These are phyloP conservation scores for Aspergillus sp. DNA, from an alignment of 2,329 filamentous ascomycete genomes.

Conservation along the genomic window DNA sequence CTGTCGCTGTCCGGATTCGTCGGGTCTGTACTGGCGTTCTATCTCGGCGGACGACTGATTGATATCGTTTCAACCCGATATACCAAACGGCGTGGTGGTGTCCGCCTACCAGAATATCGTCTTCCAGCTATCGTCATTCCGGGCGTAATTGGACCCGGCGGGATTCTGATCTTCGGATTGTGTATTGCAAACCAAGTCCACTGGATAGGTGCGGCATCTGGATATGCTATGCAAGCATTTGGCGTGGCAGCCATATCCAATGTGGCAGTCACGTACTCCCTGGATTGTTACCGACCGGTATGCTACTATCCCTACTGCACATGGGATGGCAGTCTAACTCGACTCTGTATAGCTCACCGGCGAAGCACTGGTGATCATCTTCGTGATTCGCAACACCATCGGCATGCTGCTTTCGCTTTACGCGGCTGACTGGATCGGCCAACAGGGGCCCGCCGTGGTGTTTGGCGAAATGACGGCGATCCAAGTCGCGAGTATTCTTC, in stretches of 20 bases:
- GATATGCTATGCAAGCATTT: constrained; percentile 27
- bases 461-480: constrained; percentile 28
- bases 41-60: constrained; percentile 25
- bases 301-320: not conserved
- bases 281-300: constrained; percentile 25
- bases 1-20: constrained; percentile 26
- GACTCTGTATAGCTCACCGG: constrained; percentile 17
- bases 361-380: constrained; percentile 26
- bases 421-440: constrained; percentile 22
- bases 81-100: constrained; percentile 19
- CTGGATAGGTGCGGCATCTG: constrained; percentile 24
- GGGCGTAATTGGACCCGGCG: constrained; percentile 20
- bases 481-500: constrained; percentile 18
- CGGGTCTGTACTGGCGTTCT: constrained; percentile 25
- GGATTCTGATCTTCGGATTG: constrained; percentile 24
- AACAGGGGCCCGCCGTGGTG: constrained; percentile 18
- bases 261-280: constrained; percentile 24
- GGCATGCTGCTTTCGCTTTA: constrained; percentile 26
- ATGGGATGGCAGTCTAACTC: not conserved
- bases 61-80: constrained; percentile 26
- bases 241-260: constrained; percentile 27
- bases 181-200: constrained; percentile 20
- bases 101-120: constrained; percentile 24
- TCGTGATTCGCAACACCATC: constrained; percentile 27
- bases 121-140: constrained; percentile 26